Base-by-base conservation (phyloP, 1,139 yeast species). In the Kazachstania sp. region DNA sequence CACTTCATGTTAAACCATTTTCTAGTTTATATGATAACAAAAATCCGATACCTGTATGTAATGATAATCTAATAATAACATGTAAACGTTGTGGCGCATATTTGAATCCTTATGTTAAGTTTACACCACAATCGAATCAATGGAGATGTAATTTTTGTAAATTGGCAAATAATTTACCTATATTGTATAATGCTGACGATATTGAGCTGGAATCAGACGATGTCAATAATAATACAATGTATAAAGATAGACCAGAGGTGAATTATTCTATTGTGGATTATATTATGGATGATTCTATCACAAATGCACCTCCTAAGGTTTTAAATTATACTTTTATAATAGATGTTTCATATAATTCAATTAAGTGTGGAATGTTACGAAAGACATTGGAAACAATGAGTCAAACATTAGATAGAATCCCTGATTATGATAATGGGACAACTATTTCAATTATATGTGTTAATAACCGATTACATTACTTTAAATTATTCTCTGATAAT, bases 1-100 rank as follows among this genome's bases (percentile, higher is more conserved):
- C 96, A 0, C 70, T 94, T 54, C 81, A 86, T 43, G 80, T 94
- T 45, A 83, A 95, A 66, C 99, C 99, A 13, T 92, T 87, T 69
- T 77, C 76, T 46, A 75, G 88, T 19, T 74, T 92, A 59, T 80
- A 77, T 48, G 86, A 86, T 57, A 77, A 75, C 13, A 79, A 78
- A 38, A 86, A 78, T 55, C 77, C 81, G 9, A 76, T 90, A 13
- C 88, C 95, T 1, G 79, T 85, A 31, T 83, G 87, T 43, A 71
- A 74, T 37, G 97, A 92, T 65, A 78, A 92, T 32, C 69, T 81
- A 39, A 84, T 92, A 54, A 77, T 88, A 48, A 83, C 98, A 69
- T 92, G 99, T 74, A 88, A 97, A 65, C 85, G 98, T 64, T 92
- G 99, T 73, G 83, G 98, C 64, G 80, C 92, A 36, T 94, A 92